These are phyloP conservation scores for Fusarium sp. DNA, from an alignment of 2,329 filamentous ascomycete genomes.

Conservation along the genomic window DNA sequence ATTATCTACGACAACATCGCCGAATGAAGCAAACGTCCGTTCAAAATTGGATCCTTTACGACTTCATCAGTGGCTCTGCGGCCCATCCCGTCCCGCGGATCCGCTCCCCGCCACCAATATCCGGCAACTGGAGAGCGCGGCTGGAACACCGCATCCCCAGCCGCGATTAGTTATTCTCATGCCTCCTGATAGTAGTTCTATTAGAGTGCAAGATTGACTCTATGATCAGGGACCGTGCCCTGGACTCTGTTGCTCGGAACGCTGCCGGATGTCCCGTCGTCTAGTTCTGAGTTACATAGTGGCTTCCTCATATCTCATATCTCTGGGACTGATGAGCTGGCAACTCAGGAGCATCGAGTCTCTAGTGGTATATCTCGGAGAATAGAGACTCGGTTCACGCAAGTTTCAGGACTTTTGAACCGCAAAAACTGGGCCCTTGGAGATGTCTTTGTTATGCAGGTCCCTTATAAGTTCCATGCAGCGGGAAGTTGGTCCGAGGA, in stretches of 20 bases:
- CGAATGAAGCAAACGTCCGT: conserved; percentile 8
- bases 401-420: conserved; percentile 3
- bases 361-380: background rate
- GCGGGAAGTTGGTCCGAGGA: background rate
- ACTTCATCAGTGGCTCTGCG: conserved; percentile 34
- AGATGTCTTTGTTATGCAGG: conserved; percentile 9
- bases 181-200: background rate
- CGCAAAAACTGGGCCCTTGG: conserved; percentile 3
- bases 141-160: background rate
- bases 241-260: background rate
- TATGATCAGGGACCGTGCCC: conserved; percentile 3
- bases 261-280: conserved; percentile 1
- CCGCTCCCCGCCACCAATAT: conserved; percentile 31
- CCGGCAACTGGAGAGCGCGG: background rate
- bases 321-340: background rate
- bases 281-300: conserved; percentile 2
- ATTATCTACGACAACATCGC: background rate
- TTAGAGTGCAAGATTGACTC: conserved; percentile 1
- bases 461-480: conserved; percentile 4
- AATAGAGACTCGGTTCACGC: conserved; percentile 5
- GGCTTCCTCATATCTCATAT: background rate
- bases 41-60: conserved; percentile 11
- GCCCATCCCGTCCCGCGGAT: conserved; percentile 39
- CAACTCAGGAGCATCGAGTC: background rate
- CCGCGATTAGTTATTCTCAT: conserved; percentile 1